phyloP scores from a whole-genome alignment of 768 basidiomycete genomes.

The Zangia roseola region DNA sequence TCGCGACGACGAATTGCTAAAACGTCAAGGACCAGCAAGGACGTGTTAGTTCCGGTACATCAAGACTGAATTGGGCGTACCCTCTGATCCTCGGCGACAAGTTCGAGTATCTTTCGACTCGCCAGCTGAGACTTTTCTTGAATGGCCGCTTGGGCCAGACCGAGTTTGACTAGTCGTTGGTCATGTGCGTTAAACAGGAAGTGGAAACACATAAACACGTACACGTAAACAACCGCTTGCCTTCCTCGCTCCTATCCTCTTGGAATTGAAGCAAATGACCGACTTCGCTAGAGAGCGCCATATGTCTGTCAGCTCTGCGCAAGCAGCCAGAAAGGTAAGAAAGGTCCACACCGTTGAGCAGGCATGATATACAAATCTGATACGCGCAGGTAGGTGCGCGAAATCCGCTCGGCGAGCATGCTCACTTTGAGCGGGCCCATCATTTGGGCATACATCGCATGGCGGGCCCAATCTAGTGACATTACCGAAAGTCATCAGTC shows the following conservation, averaged over 20 bases:
- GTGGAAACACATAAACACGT: neutral
- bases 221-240: constrained; percentile 12
- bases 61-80: neutral
- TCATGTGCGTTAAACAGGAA: neutral
- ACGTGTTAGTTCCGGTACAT: neutral
- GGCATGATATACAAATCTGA: constrained; percentile 22
- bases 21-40: neutral
- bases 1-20: constrained; percentile 10
- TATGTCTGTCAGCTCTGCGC: neutral
- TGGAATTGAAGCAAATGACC: constrained; percentile 20
- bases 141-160: constrained; percentile 12
- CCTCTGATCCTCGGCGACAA: constrained; percentile 15
- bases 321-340: neutral
- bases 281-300: constrained; percentile 8
- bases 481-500: neutral
- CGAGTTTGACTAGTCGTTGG: constrained; percentile 7
- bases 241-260: constrained; percentile 18
- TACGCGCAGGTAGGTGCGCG: constrained; percentile 16
- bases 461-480: constrained; percentile 11
- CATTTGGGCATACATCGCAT: constrained; percentile 23
- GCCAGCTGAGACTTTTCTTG: constrained; percentile 17
- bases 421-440: constrained; percentile 24
- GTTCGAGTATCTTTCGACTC: constrained; percentile 14
- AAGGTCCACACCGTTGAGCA: constrained; percentile 15
- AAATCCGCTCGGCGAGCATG: constrained; percentile 21